Conservation (phyloP, 2,329 filamentous ascomycete species). For the Trichoderma guizhouense region DNA sequence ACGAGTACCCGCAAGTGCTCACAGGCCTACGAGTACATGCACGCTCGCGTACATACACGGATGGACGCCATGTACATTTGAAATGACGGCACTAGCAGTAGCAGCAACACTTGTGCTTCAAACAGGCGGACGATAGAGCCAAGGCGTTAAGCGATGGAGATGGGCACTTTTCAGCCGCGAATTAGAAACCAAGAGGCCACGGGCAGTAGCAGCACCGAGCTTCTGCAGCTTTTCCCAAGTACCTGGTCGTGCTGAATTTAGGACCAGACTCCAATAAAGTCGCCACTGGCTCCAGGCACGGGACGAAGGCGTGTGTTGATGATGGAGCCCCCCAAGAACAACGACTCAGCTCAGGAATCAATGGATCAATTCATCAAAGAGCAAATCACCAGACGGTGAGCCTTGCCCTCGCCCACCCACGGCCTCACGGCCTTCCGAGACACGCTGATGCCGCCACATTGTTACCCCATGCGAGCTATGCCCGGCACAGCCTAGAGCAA, state of each 20-base stretch:
- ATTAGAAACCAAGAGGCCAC: neutral
- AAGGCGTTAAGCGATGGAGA: neutral
- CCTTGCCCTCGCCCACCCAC: neutral
- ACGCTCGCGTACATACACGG: neutral
- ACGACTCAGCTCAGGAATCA: neutral
- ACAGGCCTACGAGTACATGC: neutral
- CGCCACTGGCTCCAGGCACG: slow-evolving; percentile 10
- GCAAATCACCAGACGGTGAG: neutral
- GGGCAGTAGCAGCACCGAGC: neutral
- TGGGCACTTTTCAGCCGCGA: neutral
- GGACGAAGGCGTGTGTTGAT: neutral
- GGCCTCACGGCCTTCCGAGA: neutral
- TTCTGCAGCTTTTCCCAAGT: neutral
- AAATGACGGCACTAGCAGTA: neutral
- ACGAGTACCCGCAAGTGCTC: neutral
- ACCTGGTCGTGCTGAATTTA: neutral
- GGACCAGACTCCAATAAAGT: neutral
- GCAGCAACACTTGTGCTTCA: neutral
- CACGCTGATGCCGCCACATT: slow-evolving; percentile 11
- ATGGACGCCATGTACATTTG: neutral
- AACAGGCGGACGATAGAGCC: neutral
- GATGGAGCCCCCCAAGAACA: neutral
- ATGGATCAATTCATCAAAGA: neutral
- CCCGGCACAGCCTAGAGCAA: slow-evolving; percentile 2
- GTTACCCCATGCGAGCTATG: neutral